Base-by-base conservation (phyloP, 2,329 filamentous ascomycete species). In the Pseudogymnoascus sp. region DNA sequence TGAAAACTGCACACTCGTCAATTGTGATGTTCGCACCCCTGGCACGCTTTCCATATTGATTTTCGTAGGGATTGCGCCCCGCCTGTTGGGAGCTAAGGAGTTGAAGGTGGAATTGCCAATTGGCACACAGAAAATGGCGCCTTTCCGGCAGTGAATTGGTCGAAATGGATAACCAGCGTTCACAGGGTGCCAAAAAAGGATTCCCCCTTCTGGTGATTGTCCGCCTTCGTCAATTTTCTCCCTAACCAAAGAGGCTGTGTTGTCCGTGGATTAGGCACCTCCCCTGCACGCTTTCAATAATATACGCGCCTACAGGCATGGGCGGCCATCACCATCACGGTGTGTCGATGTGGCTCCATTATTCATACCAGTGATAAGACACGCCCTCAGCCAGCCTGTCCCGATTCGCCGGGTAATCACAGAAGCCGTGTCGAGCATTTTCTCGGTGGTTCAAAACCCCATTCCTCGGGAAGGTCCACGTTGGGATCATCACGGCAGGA, bases 221-320 rank as follows among this genome's bases (percentile, higher is more conserved):
- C 45, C 2, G 25, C 28, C 25, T 16, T 52, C 25, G 45, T 12
- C 25, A 19, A 3, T 33, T 33, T 55, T 55, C 45, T 55, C 45
- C 45, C n/a, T 11, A 33, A 55, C 45, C 45, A 55, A 55, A 33
- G 45, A 55, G 45, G 45, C 45, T 55, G 25, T 55, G 45, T 55
- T 55, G 45, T 55, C 45, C 45, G 45, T 55, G 28, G 25, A 55
- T 55, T 33, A 30, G 45, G 45, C 45, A 55, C 25, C 25, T 33
- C n/a, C 45, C 45, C 45, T 55, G 25, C 45, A 55, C n/a, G 25
- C 45, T 55, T 55, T 55, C 45, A 55, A 55, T 55, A 55, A 55
- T 33, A 55, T 55, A 33, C 45, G 45, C 25, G 45, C 45, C 45
- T 19, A 5, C 45, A 16, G 45, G n/a, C 45, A 55, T 33, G 8